Conservation (phyloP, 768 basidiomycete genomes). For the Suillus cothurnatus region DNA sequence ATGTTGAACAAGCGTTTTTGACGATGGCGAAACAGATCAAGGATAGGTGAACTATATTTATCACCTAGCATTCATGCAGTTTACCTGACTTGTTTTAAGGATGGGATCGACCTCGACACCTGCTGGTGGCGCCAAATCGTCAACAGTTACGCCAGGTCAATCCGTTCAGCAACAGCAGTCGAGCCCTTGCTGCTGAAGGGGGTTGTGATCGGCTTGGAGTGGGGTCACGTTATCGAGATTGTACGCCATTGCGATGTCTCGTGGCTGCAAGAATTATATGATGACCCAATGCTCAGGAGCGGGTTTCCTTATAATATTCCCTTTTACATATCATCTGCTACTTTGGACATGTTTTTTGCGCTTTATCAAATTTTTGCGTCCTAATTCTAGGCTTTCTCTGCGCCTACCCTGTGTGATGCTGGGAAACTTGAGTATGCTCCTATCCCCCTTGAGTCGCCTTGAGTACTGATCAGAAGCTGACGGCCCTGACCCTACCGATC, state of each 20-base stretch:
- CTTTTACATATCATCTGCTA: slow-evolving; percentile 18
- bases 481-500: slow-evolving; percentile 4
- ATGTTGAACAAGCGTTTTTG: slow-evolving; percentile 99
- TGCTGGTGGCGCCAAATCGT: slow-evolving; percentile 75
- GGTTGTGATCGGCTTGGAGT: slow-evolving; percentile 19
- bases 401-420: background rate
- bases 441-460: background rate
- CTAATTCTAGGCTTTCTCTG: slow-evolving; percentile 5
- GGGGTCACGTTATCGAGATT: slow-evolving; percentile 17
- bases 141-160: slow-evolving; percentile 84
- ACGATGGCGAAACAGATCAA: slow-evolving; percentile 98
- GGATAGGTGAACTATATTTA: slow-evolving; percentile 60
- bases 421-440: background rate
- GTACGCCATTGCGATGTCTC: slow-evolving; percentile 24
- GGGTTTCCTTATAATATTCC: slow-evolving; percentile 36
- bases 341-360: slow-evolving; percentile 19
- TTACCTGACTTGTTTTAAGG: slow-evolving; percentile 38
- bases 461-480: background rate
- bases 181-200: slow-evolving; percentile 76
- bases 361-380: slow-evolving; percentile 11
- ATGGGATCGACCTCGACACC: slow-evolving; percentile 85
- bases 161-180: slow-evolving; percentile 75
- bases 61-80: background rate
- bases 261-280: slow-evolving; percentile 24
- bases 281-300: slow-evolving; percentile 31